Conservation (phyloP, 371 early-diverging fungal genomes). For the Chytridiales sp. region DNA sequence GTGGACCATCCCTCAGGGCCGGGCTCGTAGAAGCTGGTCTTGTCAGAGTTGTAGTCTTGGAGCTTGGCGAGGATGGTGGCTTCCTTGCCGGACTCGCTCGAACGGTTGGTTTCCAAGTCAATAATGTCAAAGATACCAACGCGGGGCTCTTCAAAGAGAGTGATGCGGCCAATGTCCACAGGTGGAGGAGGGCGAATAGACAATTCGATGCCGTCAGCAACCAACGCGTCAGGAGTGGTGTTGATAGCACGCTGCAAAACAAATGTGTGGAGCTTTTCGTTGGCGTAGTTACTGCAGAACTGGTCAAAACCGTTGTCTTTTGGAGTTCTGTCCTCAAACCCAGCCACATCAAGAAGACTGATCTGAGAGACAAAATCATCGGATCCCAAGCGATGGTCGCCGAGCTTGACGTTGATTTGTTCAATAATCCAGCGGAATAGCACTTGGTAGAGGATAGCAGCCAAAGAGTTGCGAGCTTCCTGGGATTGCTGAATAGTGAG, state of each 20-base stretch:
- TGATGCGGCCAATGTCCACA: conserved; percentile 19
- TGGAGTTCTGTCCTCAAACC: conserved; percentile 57
- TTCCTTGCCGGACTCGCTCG: conserved; percentile 22
- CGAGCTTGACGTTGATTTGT: conserved; percentile 42
- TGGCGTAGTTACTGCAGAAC: conserved; percentile 62
- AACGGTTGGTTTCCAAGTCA: conserved; percentile 20
- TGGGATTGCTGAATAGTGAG: conserved; percentile 22
- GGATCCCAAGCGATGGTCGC: conserved; percentile 17
- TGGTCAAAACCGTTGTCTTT: conserved; percentile 59
- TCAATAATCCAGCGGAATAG: conserved; percentile 53
- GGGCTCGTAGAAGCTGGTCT: conserved; percentile 13
- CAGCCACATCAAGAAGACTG: conserved; percentile 61
- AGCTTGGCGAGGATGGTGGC: conserved; percentile 18
- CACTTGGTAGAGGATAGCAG: conserved; percentile 31
- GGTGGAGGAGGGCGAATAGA: not conserved
- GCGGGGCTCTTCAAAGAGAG: conserved; percentile 25
- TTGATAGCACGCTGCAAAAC: conserved; percentile 49
- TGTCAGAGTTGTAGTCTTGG: conserved; percentile 5
- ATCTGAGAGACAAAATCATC: conserved; percentile 38
- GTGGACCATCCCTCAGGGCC: conserved; percentile 25
- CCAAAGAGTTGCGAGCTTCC: conserved; percentile 22
- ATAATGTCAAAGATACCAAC: conserved; percentile 24
- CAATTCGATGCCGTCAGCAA: conserved; percentile 16
- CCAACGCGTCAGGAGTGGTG: conserved; percentile 19
- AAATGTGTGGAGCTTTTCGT: conserved; percentile 64